These are phyloP conservation scores for Salmacisia buchloeana DNA, from an alignment of 1,284 basidiomycete genomes.

Conservation along the genomic window DNA sequence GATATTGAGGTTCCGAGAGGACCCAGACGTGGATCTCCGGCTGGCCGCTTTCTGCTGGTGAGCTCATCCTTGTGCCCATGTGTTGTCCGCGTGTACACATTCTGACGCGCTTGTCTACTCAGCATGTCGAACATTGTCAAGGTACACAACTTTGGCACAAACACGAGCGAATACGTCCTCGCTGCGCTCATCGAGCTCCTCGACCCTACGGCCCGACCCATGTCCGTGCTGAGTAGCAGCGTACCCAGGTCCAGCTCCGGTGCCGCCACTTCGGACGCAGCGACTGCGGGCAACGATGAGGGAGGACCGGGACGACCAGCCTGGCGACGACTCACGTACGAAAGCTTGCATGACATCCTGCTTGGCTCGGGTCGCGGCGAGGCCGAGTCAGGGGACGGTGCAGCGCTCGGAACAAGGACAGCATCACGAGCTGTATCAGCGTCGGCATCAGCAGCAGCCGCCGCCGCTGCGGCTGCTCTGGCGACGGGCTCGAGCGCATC, in stretches of 20 bases:
- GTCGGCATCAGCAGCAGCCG: no score
- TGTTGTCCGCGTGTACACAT: no score
- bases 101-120: neutral
- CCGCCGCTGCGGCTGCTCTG: no score
- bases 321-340: no score
- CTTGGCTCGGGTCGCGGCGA: no score
- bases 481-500: no score
- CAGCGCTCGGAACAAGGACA: no score
- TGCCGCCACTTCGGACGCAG: slow-evolving; percentile 10
- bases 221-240: neutral
- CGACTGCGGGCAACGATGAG: neutral
- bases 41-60: slow-evolving; percentile 37
- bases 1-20: slow-evolving; percentile 27
- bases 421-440: no score
- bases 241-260: neutral
- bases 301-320: no score
- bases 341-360: no score
- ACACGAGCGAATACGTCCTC: slow-evolving; percentile 36
- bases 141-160: slow-evolving; percentile 31
- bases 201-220: slow-evolving; percentile 13
- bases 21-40: slow-evolving; percentile 27
- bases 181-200: slow-evolving; percentile 40
- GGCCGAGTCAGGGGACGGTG: no score
- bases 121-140: slow-evolving; percentile 39
- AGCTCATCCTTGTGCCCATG: no score